phyloP scores from a whole-genome alignment of 2,329 filamentous ascomycete species.

The Paecilomyces sp. region DNA sequence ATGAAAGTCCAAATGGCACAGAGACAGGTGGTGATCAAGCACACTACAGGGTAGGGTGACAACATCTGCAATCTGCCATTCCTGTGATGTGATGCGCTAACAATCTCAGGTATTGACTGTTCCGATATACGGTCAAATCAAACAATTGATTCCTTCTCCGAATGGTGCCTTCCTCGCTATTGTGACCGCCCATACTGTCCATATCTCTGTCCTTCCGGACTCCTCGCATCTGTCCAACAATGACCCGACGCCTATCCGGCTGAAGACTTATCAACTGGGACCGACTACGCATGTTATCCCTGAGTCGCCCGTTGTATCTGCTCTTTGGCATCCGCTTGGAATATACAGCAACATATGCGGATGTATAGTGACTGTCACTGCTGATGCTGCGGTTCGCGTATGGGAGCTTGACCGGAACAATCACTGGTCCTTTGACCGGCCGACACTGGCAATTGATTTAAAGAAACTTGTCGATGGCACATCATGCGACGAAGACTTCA shows the following conservation, averaged over 20 bases:
- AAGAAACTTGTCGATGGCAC: constrained; percentile 82
- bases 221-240: constrained; percentile 64
- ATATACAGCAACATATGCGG: constrained; percentile 57
- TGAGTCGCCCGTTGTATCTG: constrained; percentile 70
- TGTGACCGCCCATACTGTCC: constrained; percentile 77
- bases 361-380: constrained; percentile 80
- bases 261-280: constrained; percentile 85
- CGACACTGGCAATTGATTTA: constrained; percentile 76
- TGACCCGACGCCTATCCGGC: constrained; percentile 62
- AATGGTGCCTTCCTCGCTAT: constrained; percentile 76
- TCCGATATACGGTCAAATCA: constrained; percentile 72
- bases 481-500: constrained; percentile 74
- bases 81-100: constrained; percentile 1
- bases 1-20: constrained; percentile 22
- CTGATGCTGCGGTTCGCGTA: constrained; percentile 77
- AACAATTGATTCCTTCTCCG: constrained; percentile 78
- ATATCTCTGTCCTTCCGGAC: constrained; percentile 80
- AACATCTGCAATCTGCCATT: neutral
- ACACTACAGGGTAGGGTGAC: constrained; percentile 19
- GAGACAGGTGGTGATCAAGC: constrained; percentile 1
- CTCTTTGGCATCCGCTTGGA: constrained; percentile 87
- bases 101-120: constrained; percentile 61
- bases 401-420: constrained; percentile 86
- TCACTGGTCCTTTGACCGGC: constrained; percentile 78
- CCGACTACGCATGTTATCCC: constrained; percentile 87